A percentile compares a stretch with the other conserved stretches of the same genome.
Conservation (phyloP, 2,329 filamentous ascomycete genomes). For the Fusarium equiseti region DNA sequence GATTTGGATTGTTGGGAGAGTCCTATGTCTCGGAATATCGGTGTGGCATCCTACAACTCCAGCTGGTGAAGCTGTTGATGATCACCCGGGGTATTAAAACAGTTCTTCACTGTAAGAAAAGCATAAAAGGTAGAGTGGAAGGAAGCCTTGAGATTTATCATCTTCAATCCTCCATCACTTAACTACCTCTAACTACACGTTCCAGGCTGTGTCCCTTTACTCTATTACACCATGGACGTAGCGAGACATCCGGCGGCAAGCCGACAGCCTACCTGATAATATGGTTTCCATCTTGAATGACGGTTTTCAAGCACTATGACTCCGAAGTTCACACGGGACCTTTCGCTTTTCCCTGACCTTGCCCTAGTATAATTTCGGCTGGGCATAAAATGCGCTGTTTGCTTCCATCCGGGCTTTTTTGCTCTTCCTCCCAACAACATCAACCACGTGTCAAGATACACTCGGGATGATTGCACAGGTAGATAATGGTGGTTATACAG, state of each 20-base stretch:
- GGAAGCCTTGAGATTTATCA: neutral
- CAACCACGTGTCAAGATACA: neutral
- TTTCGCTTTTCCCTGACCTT: too few relatives aligned
- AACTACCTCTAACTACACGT: too few relatives aligned
- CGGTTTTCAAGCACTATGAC: too few relatives aligned
- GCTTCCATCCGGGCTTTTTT: constrained; percentile 11
- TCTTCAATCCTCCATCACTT: too few relatives aligned
- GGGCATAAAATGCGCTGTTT: too few relatives aligned
- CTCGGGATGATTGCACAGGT: neutral
- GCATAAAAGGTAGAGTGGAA: neutral
- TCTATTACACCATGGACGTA: neutral
- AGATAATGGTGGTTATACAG: neutral
- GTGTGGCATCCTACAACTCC: neutral
- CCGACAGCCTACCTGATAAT: neutral
- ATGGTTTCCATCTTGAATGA: constrained; percentile 7
- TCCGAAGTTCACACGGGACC: too few relatives aligned
- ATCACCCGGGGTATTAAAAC: neutral
- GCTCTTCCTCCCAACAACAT: too few relatives aligned
- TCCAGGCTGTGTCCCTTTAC: rapidly evolving
- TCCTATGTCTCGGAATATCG: neutral
- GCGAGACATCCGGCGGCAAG: neutral
- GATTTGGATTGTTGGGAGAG: too few relatives aligned
- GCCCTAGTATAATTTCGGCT: too few relatives aligned
- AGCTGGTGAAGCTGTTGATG: neutral
- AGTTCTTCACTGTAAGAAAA: neutral